Base-by-base conservation (phyloP, 164 flowering plant genomes). In the Aristolochia fimbriata region DNA sequence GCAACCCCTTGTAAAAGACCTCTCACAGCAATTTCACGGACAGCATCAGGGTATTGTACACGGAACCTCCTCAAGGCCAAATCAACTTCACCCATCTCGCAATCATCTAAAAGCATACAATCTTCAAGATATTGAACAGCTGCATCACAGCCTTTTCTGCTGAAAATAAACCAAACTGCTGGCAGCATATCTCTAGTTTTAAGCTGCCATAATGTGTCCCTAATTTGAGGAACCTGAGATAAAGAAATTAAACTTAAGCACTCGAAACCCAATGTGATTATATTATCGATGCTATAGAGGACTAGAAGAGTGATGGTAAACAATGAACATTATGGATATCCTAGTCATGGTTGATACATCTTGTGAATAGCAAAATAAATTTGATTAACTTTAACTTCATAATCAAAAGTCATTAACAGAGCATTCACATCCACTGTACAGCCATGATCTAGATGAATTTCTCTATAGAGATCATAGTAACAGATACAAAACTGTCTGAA, bases 101-200 rank as follows among this genome's bases (percentile, higher is more conserved):
- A 84, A 20, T 87, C 96, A 71, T 93, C 86, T 60, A 93, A 79
- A 45, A 93, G 86, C 47, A 70, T 80, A 72, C 72, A 73, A 56
- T 82, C 83, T 69, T 87, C 90, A 64, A 86, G 65, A 66, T 93
- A 87, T 71, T 93, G 84, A 66, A 89, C 98, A 60, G 96, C 81
- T 57, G 90, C 96, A 81, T 93, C 98, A 74, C 98, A 92, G 61
- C 97, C 97, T 80, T 85, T 87, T 67, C 98, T 78, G 77, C 89
- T 89, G 68, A 93, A 89, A 71, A 93, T 87, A 72, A 93, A 93
- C 98, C 98, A 89, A 68, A 93, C 75, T 58, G 91, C 90, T 11
- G 98, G 98, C 63, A 93, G 83, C 98, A 93, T 87, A 68, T 87
- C 90, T 78, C 81, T 78, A 64, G 65, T 65, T 69, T 78, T 74